Percentiles rank a stretch among this genome's conserved stretches.
These are phyloP conservation scores for Oleoguttula mirabilis DNA, from an alignment of 495 filamentous ascomycete genomes.

Conservation along the genomic window DNA sequence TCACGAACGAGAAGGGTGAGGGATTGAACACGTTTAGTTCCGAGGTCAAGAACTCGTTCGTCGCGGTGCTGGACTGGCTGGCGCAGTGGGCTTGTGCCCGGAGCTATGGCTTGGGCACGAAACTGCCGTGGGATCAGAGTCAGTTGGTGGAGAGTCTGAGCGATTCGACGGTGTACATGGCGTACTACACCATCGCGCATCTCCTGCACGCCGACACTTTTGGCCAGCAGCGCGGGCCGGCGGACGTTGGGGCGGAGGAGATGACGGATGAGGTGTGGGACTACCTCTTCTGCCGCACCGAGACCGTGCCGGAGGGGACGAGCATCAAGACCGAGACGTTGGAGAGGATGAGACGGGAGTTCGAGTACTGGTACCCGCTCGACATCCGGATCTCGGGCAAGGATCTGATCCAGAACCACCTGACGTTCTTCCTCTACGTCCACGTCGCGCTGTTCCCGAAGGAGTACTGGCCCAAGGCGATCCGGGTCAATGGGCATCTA, in stretches of 20 bases:
- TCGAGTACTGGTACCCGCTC: conserved; percentile 94
- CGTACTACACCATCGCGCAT: conserved; percentile 92
- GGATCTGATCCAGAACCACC: conserved; percentile 44
- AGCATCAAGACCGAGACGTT: conserved; percentile 61
- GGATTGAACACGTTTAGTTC: conserved; percentile 64
- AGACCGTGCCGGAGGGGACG: conserved; percentile 43
- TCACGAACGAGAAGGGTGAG: conserved; percentile 46
- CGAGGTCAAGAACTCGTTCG: conserved; percentile 74
- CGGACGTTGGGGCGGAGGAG: conserved; percentile 63
- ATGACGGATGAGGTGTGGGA: conserved; percentile 98
- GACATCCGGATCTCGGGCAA: conserved; percentile 61
- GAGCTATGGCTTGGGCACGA: conserved; percentile 84
- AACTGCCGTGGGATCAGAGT: conserved; percentile 79
- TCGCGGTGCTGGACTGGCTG: conserved; percentile 77
- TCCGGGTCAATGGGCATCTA: conserved; percentile 85
- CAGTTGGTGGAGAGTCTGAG: conserved; percentile 82
- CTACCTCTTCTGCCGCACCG: conserved; percentile 65
- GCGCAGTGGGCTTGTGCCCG: conserved; percentile 91
- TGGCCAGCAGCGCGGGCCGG: conserved; percentile 55
- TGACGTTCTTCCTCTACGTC: conserved; percentile 95
- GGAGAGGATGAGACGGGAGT: conserved; percentile 70
- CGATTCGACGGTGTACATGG: conserved; percentile 90
- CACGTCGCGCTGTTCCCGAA: conserved; percentile 79
- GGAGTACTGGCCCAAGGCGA: conserved; percentile 72
- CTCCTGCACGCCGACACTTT: conserved; percentile 73